Base-by-base conservation (phyloP, 139 green algal genomes). In the Chlorella sp. region DNA sequence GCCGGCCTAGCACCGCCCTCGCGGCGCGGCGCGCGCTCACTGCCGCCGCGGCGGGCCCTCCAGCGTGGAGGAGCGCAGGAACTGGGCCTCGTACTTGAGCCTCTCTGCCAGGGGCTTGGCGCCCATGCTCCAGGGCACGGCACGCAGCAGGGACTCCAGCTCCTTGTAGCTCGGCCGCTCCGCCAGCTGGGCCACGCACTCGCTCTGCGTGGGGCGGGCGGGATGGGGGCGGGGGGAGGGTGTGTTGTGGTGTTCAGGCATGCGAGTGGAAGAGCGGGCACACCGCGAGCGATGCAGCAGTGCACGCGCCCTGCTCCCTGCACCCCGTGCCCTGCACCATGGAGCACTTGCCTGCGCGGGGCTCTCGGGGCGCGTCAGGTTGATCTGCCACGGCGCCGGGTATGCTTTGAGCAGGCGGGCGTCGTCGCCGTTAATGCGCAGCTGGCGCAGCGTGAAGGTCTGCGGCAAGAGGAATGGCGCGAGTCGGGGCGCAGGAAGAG, bases 401-500 rank as follows among this genome's bases (percentile, higher is more conserved):
- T 90, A 87, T 8, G 65, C 75, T 3, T 72, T 48, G 33, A 92
- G 69, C 73, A 91, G 67, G 23, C 81, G 73, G 25, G 90, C 68
- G 21, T 88, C 68, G 59, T 95, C 91, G 12, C 88, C 88, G 65
- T 83, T 86, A 36, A 96, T 86, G 53, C 87, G 83, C 36, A 88
- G 77, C 83, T 95, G 84, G 64, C 77, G 85, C 14, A 94, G 81
- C 67, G 67, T 86, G 84, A 94, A 97, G 4, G 85, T 36, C 68
- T 74, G 48, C 36, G 7, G 25, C 63, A 50, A 50, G 41, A n/a
- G n/a, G n/a, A n/a, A n/a, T n/a, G n/a, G n/a, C n/a, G n/a, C n/a
- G n/a, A n/a, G n/a, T n/a, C n/a, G n/a, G n/a, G n/a, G n/a, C n/a
- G n/a, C n/a, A n/a, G n/a, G n/a, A n/a, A n/a, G n/a, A n/a, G n/a